Conservation (phyloP, 495 filamentous ascomycete genomes). For the Neurospora hispaniola region DNA sequence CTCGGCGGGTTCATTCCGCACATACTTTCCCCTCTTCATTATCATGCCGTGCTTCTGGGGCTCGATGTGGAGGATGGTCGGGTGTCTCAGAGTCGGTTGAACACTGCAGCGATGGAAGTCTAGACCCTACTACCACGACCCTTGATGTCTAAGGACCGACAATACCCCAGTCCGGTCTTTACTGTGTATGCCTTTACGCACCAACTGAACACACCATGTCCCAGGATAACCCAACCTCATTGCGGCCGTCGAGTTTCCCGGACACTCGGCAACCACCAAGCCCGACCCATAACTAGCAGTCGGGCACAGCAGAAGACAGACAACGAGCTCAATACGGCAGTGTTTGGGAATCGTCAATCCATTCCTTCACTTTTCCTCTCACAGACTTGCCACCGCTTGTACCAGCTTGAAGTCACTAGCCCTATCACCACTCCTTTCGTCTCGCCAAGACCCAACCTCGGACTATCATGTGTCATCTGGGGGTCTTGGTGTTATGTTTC, state of each 20-base stretch:
- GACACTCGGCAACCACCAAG: neutral
- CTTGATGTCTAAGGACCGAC: neutral
- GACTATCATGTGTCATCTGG: neutral
- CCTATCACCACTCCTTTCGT: neutral
- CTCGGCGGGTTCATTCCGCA: neutral
- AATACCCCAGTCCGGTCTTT: neutral
- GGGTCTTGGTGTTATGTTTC: neutral
- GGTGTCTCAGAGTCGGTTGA: neutral
- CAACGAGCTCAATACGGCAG: neutral
- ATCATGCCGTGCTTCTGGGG: neutral
- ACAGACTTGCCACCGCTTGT: neutral
- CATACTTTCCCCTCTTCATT: neutral
- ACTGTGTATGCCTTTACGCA: neutral
- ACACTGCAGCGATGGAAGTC: neutral
- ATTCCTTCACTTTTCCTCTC: neutral
- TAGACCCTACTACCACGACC: neutral
- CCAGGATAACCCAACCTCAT: neutral
- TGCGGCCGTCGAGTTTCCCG: neutral
- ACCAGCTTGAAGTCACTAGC: neutral
- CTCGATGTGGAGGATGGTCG: neutral
- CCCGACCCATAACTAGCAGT: neutral
- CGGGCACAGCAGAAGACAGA: neutral
- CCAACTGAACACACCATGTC: neutral
- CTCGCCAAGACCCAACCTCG: neutral
- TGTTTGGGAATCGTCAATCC: neutral